Percentiles rank a stretch among this genome's conserved stretches.
These are phyloP conservation scores for Diaporthe eres DNA, from an alignment of 2,329 filamentous ascomycete species.

Conservation along the genomic window DNA sequence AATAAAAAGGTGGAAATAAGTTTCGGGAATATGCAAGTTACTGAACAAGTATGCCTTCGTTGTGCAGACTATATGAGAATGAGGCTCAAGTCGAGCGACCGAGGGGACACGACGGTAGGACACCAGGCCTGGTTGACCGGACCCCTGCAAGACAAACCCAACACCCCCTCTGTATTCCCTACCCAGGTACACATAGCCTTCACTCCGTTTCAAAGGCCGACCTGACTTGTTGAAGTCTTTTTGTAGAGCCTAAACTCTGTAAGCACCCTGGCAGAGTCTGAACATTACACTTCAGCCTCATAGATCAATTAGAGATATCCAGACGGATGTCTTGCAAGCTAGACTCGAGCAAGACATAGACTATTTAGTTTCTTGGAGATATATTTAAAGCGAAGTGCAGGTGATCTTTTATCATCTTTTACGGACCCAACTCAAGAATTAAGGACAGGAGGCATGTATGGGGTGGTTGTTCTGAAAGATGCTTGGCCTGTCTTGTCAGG, in stretches of 20 bases:
- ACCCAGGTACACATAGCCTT: background rate
- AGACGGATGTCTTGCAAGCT: background rate
- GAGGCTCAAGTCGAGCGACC: constrained; percentile 2
- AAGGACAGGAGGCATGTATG: background rate
- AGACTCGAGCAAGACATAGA: background rate
- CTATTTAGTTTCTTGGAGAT: background rate
- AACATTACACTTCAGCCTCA: background rate
- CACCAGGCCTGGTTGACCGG: background rate
- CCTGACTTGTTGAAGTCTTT: background rate
- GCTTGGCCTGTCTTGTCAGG: background rate
- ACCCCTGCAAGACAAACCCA: background rate
- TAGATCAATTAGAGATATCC: too few relatives aligned
- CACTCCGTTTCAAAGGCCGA: background rate
- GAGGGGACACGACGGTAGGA: background rate
- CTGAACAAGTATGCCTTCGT: background rate
- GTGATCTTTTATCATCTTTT: background rate
- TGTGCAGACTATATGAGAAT: background rate
- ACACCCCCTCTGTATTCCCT: background rate
- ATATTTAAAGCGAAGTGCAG: background rate
- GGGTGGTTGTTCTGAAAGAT: background rate
- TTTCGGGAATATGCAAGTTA: background rate
- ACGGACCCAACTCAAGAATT: background rate
- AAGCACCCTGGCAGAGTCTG: background rate
- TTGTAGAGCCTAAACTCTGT: background rate
- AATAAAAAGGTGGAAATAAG: background rate